phyloP scores from a whole-genome alignment of 2,329 filamentous ascomycete genomes.

The Amylocarpus encephaloides region DNA sequence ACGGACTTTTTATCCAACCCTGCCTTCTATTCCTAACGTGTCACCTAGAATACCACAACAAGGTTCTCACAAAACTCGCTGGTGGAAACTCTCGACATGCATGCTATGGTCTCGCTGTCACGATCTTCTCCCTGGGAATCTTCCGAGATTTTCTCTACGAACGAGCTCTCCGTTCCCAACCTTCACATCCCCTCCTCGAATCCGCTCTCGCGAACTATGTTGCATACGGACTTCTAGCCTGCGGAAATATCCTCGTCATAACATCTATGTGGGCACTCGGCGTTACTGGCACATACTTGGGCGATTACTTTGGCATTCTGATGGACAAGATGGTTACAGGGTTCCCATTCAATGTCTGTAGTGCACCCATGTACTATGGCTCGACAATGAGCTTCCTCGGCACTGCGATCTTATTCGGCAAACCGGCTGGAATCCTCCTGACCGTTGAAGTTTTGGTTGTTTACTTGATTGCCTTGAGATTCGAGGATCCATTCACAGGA shows the following conservation, averaged over 20 bases:
- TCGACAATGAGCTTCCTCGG: conserved; percentile 89
- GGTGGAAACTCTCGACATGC: conserved; percentile 69
- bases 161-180: conserved; percentile 68
- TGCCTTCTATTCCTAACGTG: conserved; percentile 11
- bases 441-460: conserved; percentile 68
- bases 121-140: conserved; percentile 89
- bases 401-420: conserved; percentile 75
- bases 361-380: conserved; percentile 94
- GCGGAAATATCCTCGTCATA: conserved; percentile 79
- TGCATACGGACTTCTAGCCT: conserved; percentile 64
- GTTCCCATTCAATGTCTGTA: conserved; percentile 90
- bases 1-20: conserved; percentile 22
- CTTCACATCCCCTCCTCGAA: conserved; percentile 67
- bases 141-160: conserved; percentile 86
- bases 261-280: conserved; percentile 88
- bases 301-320: conserved; percentile 97
- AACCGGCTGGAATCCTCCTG: conserved; percentile 76
- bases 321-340: conserved; percentile 93
- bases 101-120: conserved; percentile 82
- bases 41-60: conserved; percentile 77
- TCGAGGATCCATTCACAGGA: conserved; percentile 91
- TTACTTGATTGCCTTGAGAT: conserved; percentile 75
- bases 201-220: conserved; percentile 52
- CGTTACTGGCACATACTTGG: conserved; percentile 91
- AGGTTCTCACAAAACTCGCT: conserved; percentile 81